phyloP scores from a whole-genome alignment of 139 green algal species.

The Picochlorum sp. region DNA sequence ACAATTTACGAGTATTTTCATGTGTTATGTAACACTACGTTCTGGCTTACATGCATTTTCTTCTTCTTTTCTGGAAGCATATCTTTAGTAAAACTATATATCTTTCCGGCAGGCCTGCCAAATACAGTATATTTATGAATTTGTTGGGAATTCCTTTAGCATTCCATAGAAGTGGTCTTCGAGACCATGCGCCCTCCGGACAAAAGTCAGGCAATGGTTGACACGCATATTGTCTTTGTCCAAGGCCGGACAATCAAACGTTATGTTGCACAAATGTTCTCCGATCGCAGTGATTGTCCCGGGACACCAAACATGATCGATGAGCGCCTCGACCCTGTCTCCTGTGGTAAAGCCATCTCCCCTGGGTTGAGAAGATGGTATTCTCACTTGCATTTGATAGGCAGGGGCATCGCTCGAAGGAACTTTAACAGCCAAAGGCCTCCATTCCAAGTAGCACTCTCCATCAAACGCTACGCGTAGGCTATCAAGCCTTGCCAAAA shows the following conservation, averaged over 20 bases:
- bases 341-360: not conserved
- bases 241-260: not conserved
- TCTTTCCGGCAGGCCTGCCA: too few relatives aligned
- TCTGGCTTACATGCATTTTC: too few relatives aligned
- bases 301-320: not conserved
- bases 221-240: not conserved
- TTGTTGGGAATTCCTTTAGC: not conserved
- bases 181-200: not conserved
- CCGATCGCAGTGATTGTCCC: not conserved
- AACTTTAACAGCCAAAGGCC: not conserved
- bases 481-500: not conserved
- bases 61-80: too few relatives aligned
- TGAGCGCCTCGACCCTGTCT: not conserved
- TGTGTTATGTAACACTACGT: too few relatives aligned
- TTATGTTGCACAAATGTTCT: not conserved
- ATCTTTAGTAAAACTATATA: too few relatives aligned
- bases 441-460: not conserved
- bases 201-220: not conserved
- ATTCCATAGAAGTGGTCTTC: not conserved
- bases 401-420: not conserved
- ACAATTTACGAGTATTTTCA: slow-evolving; percentile 64
- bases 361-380: not conserved
- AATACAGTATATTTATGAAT: not conserved
- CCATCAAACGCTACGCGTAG: not conserved
- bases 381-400: not conserved